These are phyloP conservation scores for Venturia asperata DNA, from an alignment of 2,329 filamentous ascomycete genomes.

Conservation along the genomic window DNA sequence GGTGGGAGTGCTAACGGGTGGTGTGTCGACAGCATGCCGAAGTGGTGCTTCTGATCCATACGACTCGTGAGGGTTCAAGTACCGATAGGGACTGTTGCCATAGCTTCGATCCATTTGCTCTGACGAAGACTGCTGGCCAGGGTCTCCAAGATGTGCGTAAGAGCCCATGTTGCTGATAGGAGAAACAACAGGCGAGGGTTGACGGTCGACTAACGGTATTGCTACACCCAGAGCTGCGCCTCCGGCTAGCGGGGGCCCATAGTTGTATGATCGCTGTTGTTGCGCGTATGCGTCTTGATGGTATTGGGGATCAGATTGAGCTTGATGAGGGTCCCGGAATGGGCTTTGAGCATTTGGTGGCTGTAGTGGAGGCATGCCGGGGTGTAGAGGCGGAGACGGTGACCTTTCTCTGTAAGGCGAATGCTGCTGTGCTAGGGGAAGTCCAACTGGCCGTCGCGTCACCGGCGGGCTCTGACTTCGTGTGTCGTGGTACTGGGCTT, in stretches of 20 bases:
- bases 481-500: constrained; percentile 4
- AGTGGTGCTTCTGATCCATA: constrained; percentile 16
- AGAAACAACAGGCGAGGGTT: not conserved
- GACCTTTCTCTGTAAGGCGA: constrained; percentile 56
- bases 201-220: not conserved
- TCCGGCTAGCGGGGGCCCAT: constrained; percentile 9
- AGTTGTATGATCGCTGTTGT: not conserved
- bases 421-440: constrained; percentile 10
- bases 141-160: constrained; percentile 11
- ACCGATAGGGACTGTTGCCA: not conserved
- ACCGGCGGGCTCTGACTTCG: constrained; percentile 5
- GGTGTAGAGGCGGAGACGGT: constrained; percentile 43
- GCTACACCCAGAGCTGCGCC: constrained; percentile 8
- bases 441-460: constrained; percentile 7
- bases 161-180: constrained; percentile 8
- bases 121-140: not conserved
- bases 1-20: constrained; percentile 6
- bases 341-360: constrained; percentile 26
- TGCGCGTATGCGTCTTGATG: constrained; percentile 34
- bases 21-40: constrained; percentile 7
- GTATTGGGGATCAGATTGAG: constrained; percentile 43
- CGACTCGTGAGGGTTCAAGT: constrained; percentile 7
- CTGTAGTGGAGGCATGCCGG: constrained; percentile 24
- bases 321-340: constrained; percentile 25
- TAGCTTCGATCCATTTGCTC: constrained; percentile 11